Conservation (phyloP, 768 basidiomycete genomes). For the Favolaschia claudopus region DNA sequence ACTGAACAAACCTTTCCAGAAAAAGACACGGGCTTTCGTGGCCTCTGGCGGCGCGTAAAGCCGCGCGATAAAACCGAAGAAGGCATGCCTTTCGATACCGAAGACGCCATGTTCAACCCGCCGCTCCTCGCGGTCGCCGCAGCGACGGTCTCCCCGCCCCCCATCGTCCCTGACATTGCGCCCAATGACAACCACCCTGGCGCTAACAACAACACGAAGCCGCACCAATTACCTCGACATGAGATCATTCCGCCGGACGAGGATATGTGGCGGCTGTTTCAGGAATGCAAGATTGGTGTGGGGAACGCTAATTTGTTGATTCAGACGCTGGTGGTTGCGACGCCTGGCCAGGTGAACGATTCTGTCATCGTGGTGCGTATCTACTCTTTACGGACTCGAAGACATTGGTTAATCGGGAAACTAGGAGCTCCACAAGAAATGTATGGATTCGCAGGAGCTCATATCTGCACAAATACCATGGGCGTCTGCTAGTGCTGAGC, state of each 20-base stretch:
- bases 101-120: conserved; percentile 83
- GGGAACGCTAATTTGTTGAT: conserved; percentile 81
- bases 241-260: conserved; percentile 77
- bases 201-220: conserved; percentile 23
- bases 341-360: conserved; percentile 73
- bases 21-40: conserved; percentile 65
- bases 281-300: conserved; percentile 85
- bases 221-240: conserved; percentile 23
- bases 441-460: conserved; percentile 83
- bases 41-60: conserved; percentile 84
- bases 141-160: conserved; percentile 35
- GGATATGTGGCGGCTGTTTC: conserved; percentile 81
- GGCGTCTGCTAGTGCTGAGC: conserved; percentile 85
- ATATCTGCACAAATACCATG: conserved; percentile 89
- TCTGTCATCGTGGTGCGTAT: conserved; percentile 72
- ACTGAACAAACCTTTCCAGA: conserved; percentile 19
- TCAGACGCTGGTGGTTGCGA: conserved; percentile 73
- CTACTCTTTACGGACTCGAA: neutral
- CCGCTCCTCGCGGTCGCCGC: conserved; percentile 6
- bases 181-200: conserved; percentile 21
- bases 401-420: too few species aligned
- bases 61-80: conserved; percentile 82
- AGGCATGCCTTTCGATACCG: conserved; percentile 80
- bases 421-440: conserved; percentile 88
- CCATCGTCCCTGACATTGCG: conserved; percentile 47